Percentiles rank a stretch among this genome's conserved stretches.
These are phyloP conservation scores for Solanum tarijense DNA, from an alignment of 257 asterid genomes.

Conservation along the genomic window DNA sequence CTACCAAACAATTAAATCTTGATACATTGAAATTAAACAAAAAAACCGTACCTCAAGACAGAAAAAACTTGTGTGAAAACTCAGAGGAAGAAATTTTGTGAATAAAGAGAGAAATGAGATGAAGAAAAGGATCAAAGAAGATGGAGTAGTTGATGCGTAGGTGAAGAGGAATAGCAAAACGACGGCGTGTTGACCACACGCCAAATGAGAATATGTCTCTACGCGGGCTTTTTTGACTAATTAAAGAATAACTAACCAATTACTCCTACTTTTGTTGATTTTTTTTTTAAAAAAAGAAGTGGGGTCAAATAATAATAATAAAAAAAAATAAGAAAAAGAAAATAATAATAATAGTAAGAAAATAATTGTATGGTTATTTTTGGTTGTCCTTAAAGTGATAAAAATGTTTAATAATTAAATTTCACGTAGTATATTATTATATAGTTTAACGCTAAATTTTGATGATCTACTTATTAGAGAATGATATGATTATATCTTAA, in stretches of 20 bases:
- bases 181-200: slow-evolving; percentile 27
- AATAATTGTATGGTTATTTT: neutral
- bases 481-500: neutral
- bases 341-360: neutral
- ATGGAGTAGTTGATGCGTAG: neutral
- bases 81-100: neutral
- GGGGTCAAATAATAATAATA: neutral
- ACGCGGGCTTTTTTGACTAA: slow-evolving; percentile 4
- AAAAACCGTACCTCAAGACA: slow-evolving; percentile 2
- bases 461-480: neutral
- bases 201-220: neutral
- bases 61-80: neutral
- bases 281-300: neutral
- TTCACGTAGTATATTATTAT: neutral
- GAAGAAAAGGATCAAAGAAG: slow-evolving; percentile 1
- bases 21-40: neutral
- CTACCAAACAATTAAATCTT: neutral
- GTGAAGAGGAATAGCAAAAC: neutral
- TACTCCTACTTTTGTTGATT: neutral
- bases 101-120: neutral
- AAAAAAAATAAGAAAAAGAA: neutral
- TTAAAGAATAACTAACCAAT: neutral
- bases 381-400: neutral
- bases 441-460: neutral
- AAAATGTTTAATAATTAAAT: neutral